A percentile compares a stretch with the other conserved stretches of the same genome.
These are phyloP conservation scores for Chaetomiaceae sp. DNA, from an alignment of 2,329 filamentous ascomycete species.

Conservation along the genomic window DNA sequence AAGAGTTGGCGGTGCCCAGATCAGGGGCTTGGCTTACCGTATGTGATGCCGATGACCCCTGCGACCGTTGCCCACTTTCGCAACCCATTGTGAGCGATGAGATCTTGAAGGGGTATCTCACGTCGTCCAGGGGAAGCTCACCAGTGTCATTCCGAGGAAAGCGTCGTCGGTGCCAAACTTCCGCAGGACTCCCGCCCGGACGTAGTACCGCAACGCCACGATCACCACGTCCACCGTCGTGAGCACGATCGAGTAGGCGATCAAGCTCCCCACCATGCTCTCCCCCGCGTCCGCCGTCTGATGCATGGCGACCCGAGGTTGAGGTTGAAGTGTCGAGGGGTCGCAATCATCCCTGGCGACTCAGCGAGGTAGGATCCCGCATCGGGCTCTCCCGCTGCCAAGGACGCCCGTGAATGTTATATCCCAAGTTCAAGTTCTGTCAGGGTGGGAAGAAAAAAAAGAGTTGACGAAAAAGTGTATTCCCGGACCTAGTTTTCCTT, in stretches of 20 bases:
- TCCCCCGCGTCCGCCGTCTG: background rate
- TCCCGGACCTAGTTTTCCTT: too few species aligned
- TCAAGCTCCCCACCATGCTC: background rate
- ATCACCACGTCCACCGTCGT: background rate
- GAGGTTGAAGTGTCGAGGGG: too few species aligned
- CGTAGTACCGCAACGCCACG: conserved; percentile 2
- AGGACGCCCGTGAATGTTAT: too few species aligned
- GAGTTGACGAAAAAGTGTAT: too few species aligned
- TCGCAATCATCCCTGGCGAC: too few species aligned
- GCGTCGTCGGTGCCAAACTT: conserved; percentile 5
- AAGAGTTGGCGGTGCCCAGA: background rate
- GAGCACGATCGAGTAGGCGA: background rate
- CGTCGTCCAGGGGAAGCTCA: background rate
- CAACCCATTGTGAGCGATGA: too few species aligned
- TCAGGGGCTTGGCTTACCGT: background rate
- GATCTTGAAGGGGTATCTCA: too few species aligned
- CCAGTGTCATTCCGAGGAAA: background rate
- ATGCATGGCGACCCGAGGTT: too few species aligned
- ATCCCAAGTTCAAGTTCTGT: too few species aligned
- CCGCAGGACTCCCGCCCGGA: conserved; percentile 2
- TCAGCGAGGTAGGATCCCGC: too few species aligned
- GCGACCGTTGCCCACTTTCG: background rate
- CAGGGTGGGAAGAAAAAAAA: too few species aligned
- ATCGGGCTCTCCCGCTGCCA: too few species aligned
- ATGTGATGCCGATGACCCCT: background rate